These are phyloP conservation scores for Fraxinus dipetala DNA, from an alignment of 305 asterid species.

Conservation along the genomic window DNA sequence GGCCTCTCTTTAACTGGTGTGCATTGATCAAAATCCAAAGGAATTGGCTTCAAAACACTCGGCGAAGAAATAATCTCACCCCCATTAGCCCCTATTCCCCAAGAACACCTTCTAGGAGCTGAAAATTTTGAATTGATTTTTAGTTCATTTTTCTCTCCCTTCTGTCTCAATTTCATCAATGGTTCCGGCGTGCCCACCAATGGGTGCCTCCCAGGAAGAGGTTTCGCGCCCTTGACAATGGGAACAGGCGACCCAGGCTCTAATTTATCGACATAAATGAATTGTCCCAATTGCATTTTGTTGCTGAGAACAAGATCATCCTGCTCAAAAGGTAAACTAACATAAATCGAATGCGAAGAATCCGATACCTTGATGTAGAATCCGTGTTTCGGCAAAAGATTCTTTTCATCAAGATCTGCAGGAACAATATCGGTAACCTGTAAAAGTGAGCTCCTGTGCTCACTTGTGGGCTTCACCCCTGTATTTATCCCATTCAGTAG, in stretches of 20 bases:
- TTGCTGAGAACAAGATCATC: slow-evolving; percentile 91
- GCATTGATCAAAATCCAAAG: slow-evolving; percentile 81
- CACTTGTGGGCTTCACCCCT: slow-evolving; percentile 79
- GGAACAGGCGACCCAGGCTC: slow-evolving; percentile 98
- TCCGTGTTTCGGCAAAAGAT: slow-evolving; percentile 74
- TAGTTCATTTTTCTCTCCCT: slow-evolving; percentile 47
- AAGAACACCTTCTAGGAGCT: slow-evolving; percentile 71
- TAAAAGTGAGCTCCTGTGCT: slow-evolving; percentile 74
- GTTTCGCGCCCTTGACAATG: slow-evolving; percentile 63
- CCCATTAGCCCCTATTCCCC: slow-evolving; percentile 58
- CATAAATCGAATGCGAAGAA: slow-evolving; percentile 89
- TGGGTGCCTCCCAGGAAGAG: slow-evolving; percentile 88
- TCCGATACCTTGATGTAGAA: slow-evolving; percentile 85
- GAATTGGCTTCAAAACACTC: slow-evolving; percentile 57
- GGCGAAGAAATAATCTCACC: slow-evolving; percentile 47
- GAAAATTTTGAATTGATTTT: slow-evolving; percentile 32
- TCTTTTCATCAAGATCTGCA: slow-evolving; percentile 90
- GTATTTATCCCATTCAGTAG: slow-evolving; percentile 71
- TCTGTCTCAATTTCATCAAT: slow-evolving; percentile 65
- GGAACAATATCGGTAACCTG: slow-evolving; percentile 96
- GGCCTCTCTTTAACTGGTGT: slow-evolving; percentile 74
- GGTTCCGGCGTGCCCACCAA: slow-evolving; percentile 90
- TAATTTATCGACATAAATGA: slow-evolving; percentile 67
- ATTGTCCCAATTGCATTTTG: slow-evolving; percentile 90
- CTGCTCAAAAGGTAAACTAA: slow-evolving; percentile 77